These are phyloP conservation scores for Heterobasidion annosum DNA, from an alignment of 1,284 basidiomycete genomes.

Conservation along the genomic window DNA sequence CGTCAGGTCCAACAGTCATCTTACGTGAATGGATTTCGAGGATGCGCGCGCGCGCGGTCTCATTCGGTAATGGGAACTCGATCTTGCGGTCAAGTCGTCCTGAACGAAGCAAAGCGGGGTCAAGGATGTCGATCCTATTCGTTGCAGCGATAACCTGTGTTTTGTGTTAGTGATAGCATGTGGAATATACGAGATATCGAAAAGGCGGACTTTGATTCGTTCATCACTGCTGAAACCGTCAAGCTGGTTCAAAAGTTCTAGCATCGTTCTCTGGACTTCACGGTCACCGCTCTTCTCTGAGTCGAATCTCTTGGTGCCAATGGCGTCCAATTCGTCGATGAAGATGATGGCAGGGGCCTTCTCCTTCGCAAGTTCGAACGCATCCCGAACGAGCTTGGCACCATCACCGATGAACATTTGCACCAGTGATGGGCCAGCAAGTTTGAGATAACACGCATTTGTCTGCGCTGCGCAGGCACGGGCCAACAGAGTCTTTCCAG, in stretches of 20 bases:
- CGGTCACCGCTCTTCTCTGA: slow-evolving; percentile 73
- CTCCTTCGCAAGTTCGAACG: slow-evolving; percentile 73
- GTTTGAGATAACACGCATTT: slow-evolving; percentile 76
- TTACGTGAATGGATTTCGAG: slow-evolving; percentile 86
- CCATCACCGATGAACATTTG: slow-evolving; percentile 85
- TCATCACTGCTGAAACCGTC: slow-evolving; percentile 83
- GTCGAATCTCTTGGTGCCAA: slow-evolving; percentile 78
- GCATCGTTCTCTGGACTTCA: slow-evolving; percentile 76
- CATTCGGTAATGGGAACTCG: slow-evolving; percentile 74
- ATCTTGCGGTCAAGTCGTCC: slow-evolving; percentile 76
- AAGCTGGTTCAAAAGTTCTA: slow-evolving; percentile 73
- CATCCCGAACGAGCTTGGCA: slow-evolving; percentile 71
- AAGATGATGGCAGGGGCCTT: slow-evolving; percentile 77
- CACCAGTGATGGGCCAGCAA: slow-evolving; percentile 71
- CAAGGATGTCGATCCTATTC: slow-evolving; percentile 97
- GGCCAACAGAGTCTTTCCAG: slow-evolving; percentile 73
- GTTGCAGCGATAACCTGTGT: slow-evolving; percentile 93
- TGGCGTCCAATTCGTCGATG: slow-evolving; percentile 76
- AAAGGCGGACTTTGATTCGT: slow-evolving; percentile 77
- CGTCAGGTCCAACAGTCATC: slow-evolving; percentile 74
- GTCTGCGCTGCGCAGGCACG: slow-evolving; percentile 76
- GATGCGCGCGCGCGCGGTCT: slow-evolving; percentile 65
- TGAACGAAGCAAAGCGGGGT: slow-evolving; percentile 69
- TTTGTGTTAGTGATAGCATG: slow-evolving; percentile 5
- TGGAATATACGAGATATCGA: slow-evolving; percentile 4